phyloP scores from a whole-genome alignment of 2,329 filamentous ascomycete genomes.

The Venturia carpophila region DNA sequence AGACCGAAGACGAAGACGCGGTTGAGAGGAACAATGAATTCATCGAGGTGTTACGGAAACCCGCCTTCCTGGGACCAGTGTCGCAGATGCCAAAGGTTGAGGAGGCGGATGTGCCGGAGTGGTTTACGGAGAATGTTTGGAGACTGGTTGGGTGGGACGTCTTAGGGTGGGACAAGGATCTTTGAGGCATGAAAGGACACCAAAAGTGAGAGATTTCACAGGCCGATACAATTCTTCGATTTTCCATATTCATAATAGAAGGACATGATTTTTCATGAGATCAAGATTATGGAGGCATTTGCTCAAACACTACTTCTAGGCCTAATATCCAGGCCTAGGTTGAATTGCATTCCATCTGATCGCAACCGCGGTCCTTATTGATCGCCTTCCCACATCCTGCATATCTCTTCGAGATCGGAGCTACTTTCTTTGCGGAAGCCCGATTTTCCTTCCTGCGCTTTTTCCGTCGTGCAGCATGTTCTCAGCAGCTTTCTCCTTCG shows the following conservation, averaged over 20 bases:
- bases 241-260: no score
- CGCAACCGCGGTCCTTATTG: constrained; percentile 9
- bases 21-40: constrained; percentile 29
- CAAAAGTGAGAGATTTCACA: no score
- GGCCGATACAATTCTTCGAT: no score
- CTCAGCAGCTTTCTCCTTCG: constrained; percentile 1
- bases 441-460: not conserved
- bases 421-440: constrained; percentile 1
- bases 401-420: not conserved
- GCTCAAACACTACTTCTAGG: no score
- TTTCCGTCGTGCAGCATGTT: not conserved
- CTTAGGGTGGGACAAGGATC: constrained; percentile 24
- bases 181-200: not conserved
- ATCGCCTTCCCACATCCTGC: not conserved
- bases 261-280: no score
- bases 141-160: constrained; percentile 51
- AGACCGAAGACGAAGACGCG: constrained; percentile 1
- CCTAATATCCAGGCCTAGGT: not conserved
- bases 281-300: no score
- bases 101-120: constrained; percentile 39
- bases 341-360: constrained; percentile 10
- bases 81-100: constrained; percentile 31
- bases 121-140: constrained; percentile 52
- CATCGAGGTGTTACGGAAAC: constrained; percentile 36
- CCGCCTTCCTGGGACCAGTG: constrained; percentile 24